A percentile compares a stretch with the other conserved stretches of the same genome.
These are phyloP conservation scores for Pestalotiopsis sp. DNA, from an alignment of 2,329 filamentous ascomycete genomes.

Conservation along the genomic window DNA sequence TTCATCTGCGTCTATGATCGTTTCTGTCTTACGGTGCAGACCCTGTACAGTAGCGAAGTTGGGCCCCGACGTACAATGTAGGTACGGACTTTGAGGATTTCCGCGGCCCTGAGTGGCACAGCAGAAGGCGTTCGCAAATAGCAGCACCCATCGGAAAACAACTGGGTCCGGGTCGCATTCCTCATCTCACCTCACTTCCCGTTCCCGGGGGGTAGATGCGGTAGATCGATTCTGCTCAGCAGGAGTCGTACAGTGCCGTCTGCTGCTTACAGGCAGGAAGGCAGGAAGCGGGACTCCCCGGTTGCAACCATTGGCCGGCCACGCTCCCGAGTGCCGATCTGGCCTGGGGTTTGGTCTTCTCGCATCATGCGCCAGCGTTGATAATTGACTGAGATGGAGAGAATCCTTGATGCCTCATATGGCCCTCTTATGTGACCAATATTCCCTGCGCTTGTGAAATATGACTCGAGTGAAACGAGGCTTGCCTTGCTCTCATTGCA, in stretches of 20 bases:
- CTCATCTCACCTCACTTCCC: not conserved
- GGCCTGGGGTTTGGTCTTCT: not conserved
- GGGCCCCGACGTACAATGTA: not conserved
- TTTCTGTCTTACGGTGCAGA: not conserved
- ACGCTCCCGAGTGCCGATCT: not conserved
- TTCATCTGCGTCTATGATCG: not conserved
- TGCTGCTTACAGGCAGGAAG: not conserved
- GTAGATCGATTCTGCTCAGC: not conserved
- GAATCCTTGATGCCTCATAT: not conserved
- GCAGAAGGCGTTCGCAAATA: not conserved
- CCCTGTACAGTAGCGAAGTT: not conserved
- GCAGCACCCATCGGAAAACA: not conserved
- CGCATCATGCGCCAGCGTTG: not conserved
- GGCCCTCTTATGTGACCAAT: not conserved
- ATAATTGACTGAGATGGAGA: not conserved
- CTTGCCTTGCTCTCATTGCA: not conserved
- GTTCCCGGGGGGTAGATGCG: not conserved
- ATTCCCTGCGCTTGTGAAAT: not conserved
- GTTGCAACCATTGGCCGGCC: not conserved
- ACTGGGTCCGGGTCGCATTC: not conserved
- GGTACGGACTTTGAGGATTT: not conserved
- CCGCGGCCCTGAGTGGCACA: not conserved
- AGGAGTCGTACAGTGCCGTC: not conserved
- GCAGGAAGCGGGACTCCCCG: not conserved
- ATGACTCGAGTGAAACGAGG: not conserved